Evolutionary conservation across 176 grass and related monocot genomes (phyloP), one percentile per base, ranked within the genome.

Genomic region (Eremochloa ophiuroides): DNA sequence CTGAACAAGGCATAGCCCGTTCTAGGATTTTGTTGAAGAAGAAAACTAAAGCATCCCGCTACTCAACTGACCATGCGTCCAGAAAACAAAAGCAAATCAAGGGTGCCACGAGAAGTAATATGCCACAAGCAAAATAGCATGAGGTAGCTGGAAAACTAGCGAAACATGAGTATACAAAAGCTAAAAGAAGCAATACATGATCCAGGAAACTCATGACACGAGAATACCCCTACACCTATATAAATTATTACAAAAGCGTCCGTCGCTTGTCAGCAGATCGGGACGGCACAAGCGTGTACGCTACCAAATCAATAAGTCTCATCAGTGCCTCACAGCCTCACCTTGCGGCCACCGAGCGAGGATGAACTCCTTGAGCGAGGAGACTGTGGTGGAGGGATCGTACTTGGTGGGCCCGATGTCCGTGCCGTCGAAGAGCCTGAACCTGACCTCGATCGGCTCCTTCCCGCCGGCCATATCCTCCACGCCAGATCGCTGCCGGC

Each of bases 361-460:
- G 29, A 97, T 93, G 81, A 80, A 79, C 81, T 97, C 94, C 87
- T 97, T 97, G 86, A 97, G 94, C 73, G 91, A 83, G 3, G 86
- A 87, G 59, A 97, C 88, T 73, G 91, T 93, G 23, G 91, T 93
- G 6, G 91, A 80, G 25, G 91, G 86, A 79, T 97, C 88, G 46
- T 97, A 97, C 64, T 97, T 97, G 82, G 80, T 93, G 60, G 94
- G 94, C 22, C 91, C 94, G 74, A 97, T 97, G 70, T 93, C 94
- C 60, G 91, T 88, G 66, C 94, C 94, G 33, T 97, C 94, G 35
- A 88, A 97, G 6, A 97, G 84, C 69, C 94, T 89, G 76, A 97
- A 97, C 80, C 85, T 93, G 69, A 97, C 86, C 71, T 97, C 94
- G 69, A 91, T 89, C 85, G 84, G 79, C 82, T 97, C 88, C 80